A percentile compares a stretch with the other conserved stretches of the same genome.
phyloP scores from a whole-genome alignment of 305 asterid genomes.

The Nicotiana rustica region DNA sequence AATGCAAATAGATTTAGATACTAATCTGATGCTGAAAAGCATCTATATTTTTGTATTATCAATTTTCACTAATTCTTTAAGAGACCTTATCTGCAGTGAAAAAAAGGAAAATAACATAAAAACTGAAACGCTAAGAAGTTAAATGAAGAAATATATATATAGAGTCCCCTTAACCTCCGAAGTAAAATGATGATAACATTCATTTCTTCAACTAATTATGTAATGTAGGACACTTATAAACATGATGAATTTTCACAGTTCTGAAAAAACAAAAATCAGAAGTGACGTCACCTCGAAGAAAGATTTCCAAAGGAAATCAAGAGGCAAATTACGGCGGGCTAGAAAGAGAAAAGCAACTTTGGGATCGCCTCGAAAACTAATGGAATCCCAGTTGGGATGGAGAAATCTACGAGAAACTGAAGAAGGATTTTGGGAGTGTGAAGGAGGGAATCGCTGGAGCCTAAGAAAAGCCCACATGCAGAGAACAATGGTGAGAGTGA shows the following conservation, averaged over 20 bases:
- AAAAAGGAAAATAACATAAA: not conserved
- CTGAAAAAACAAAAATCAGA: not conserved
- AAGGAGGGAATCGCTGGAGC: slow-evolving; percentile 64
- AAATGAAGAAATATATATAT: too few relatives aligned
- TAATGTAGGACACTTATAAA: not conserved
- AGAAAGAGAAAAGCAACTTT: slow-evolving; percentile 83
- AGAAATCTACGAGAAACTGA: slow-evolving; percentile 47
- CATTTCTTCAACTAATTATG: not conserved
- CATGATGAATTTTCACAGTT: not conserved
- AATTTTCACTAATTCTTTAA: not conserved
- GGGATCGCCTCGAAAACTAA: slow-evolving; percentile 52
- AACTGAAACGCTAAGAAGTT: too few relatives aligned
- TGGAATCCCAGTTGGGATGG: slow-evolving; percentile 5
- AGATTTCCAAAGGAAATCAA: slow-evolving; percentile 89
- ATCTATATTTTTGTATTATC: not conserved
- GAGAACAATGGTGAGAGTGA: slow-evolving; percentile 42
- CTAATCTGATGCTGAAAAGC: not conserved
- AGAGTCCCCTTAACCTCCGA: too few relatives aligned
- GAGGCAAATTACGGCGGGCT: slow-evolving; percentile 71
- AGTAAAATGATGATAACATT: not conserved
- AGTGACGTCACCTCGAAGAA: slow-evolving; percentile 66
- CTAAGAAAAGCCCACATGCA: slow-evolving; percentile 66
- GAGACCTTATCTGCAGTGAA: not conserved
- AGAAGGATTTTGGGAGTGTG: slow-evolving; percentile 36
- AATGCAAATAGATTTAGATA: not conserved